Base-by-base conservation (phyloP, 2,329 filamentous ascomycete genomes). In the Cryphonectria carpinicola region DNA sequence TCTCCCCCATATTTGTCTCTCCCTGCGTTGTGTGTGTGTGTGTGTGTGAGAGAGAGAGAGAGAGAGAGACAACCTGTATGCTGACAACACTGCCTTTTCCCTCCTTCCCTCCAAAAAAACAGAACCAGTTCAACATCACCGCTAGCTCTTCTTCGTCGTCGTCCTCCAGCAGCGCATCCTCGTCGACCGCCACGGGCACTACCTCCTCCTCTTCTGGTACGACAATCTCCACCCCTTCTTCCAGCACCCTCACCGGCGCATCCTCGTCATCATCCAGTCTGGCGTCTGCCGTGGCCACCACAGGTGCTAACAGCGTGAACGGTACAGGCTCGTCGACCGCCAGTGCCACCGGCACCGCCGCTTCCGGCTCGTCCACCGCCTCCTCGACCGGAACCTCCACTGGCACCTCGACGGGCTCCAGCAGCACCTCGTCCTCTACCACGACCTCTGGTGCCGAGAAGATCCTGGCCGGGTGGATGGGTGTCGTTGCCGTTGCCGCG, bases 91-190 rank as follows among this genome's bases (percentile, higher is more conserved):
- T 17, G 4, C 46, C 4, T 39, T 4, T 13, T 41, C 22, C 37
- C n/a, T n/a, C 28, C n/a, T 8, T 4, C 22, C 5, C 41, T 14
- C 41, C 13, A 1, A 49, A 49, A 19, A 49, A 19, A 39, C 19
- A 72, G 69, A 70, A 67, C 70, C 67, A 70, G 64, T 70, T 72
- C 72, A 68, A 73, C 63, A 65, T 69, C 61, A 71, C 66, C 60
- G 52, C 61, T 35, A 43, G 49, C 64, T 37, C 70, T 11, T 56
- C 70, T 8, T 56, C 69, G 10, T 69, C 64, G 17, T 73, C 70
- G 13, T 70, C 68, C 8, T 69, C 70, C 32, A 64, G 46, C 46
- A 49, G 63, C n/a, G 60, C 70, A 7, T 72, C 63, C 22, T 60
- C 46, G 37, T n/a, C 37, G 6, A n/a, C 68, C 19, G 14, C 56